Conservation (phyloP, 2,329 filamentous ascomycete genomes). For the Hymenoscyphus scutula region DNA sequence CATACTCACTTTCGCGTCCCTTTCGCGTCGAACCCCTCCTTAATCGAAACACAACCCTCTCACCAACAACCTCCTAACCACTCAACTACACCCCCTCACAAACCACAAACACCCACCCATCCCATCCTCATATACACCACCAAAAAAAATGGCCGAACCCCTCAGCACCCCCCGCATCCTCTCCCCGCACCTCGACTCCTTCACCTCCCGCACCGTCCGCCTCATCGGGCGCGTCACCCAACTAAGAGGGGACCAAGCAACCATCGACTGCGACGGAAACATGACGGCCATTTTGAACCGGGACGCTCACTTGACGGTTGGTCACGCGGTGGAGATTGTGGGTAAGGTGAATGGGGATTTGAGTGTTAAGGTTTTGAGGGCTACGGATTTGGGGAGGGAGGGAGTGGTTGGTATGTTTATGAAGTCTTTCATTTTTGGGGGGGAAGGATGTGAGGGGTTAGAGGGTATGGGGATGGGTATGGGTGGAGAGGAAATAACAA, state of each 20-base stretch:
- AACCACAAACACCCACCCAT: neutral
- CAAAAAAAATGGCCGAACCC: conserved; percentile 61
- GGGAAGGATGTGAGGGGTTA: neutral
- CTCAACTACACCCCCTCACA: neutral
- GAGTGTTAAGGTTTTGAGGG: conserved; percentile 66
- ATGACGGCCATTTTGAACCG: conserved; percentile 73
- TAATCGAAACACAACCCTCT: neutral
- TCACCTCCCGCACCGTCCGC: conserved; percentile 73
- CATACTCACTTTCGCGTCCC: too few relatives aligned
- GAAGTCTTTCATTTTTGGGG: conserved; percentile 2
- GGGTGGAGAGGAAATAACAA: neutral
- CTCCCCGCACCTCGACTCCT: conserved; percentile 73
- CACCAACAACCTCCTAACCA: neutral
- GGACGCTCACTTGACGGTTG: conserved; percentile 66
- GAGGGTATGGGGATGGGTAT: neutral
- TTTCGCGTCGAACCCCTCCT: neutral
- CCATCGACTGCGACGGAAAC: conserved; percentile 75
- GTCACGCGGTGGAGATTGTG: conserved; percentile 72
- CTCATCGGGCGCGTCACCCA: conserved; percentile 82
- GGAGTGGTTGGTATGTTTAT: conserved; percentile 55
- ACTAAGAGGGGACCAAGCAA: conserved; percentile 75
- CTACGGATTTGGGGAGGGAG: conserved; percentile 64
- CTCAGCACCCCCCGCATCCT: conserved; percentile 78
- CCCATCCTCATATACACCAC: neutral
- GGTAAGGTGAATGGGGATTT: conserved; percentile 77